Evolutionary conservation across 2,329 filamentous ascomycete genomes (phyloP), one percentile per base, ranked within the genome.

Genomic region (Beauveria sp.): DNA sequence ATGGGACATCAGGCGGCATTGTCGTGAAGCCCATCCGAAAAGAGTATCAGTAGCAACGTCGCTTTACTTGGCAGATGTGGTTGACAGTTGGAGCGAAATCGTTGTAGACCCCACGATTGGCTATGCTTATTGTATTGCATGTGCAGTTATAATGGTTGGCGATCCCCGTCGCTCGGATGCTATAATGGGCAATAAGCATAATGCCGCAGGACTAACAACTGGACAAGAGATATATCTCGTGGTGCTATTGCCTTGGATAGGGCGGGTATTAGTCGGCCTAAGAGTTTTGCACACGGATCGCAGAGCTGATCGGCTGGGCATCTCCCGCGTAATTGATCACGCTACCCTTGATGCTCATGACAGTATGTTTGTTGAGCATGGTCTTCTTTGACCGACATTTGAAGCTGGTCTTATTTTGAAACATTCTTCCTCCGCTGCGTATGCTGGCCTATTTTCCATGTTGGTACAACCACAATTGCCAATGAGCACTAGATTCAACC

Each of bases 401-500:
- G 5, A 40, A 22, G 3, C 14, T 24, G 12, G 9, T 38, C 5
- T 9, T 7, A 38, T 16, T 6, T 16, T 43, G 38, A 20, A 3
- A 12, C 4, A 26, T 52, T 20, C n/a, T 16, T 45, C 2, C 12
- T 43, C 12, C 16, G 8, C 38, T 22, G 1, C 4, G 18, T 20
- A 28, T 31, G 20, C n/a, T 2, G 26, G 10, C 20, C 64, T 63
- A 85, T 74, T 87, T 84, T 53, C 85, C 83, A 86, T 85, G 74
- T 87, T 88, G 3, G 85, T 89, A 71, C 88, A 90, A 0, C 88
- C 88, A 63, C 82, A 75, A 1, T 72, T 66, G 1, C 88, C 87
- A 52, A 90, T 80, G 84, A 86, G 89, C 1, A 90, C 88, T 73
- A 90, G 14, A 82, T 71, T 62, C 80, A 78, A 8, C 80, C 79